A percentile compares a stretch with the other conserved stretches of the same genome.
phyloP scores from a whole-genome alignment of 768 basidiomycete species.

The Suillus lakei region DNA sequence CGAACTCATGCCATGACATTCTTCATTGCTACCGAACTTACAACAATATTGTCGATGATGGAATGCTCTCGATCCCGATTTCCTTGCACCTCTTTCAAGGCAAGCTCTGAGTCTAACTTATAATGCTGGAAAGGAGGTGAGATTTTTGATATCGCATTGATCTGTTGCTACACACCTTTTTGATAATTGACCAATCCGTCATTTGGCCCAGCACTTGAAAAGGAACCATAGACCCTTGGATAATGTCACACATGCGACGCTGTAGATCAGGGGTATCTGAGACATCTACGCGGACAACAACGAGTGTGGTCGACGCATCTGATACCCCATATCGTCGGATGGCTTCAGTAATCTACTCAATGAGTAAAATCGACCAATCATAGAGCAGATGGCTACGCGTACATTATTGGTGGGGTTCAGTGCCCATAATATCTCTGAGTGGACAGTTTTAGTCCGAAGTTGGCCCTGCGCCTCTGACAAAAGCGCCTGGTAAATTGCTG shows the following conservation, averaged over 20 bases:
- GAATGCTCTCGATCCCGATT: conserved; percentile 40
- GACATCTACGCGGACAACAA: conserved; percentile 72
- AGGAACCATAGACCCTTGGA: conserved; percentile 59
- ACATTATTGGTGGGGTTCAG: conserved; percentile 91
- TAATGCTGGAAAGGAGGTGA: conserved; percentile 53
- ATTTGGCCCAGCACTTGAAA: conserved; percentile 48
- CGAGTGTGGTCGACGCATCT: conserved; percentile 60
- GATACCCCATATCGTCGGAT: conserved; percentile 87
- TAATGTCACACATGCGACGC: conserved; percentile 56
- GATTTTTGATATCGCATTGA: not conserved
- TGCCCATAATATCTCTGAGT: conserved; percentile 89
- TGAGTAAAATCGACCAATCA: not conserved
- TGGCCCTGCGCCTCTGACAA: conserved; percentile 61
- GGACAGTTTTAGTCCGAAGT: conserved; percentile 83
- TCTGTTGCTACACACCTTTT: conserved; percentile 59
- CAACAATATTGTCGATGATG: conserved; percentile 67
- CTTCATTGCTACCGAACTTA: conserved; percentile 85
- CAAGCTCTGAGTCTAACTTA: conserved; percentile 65
- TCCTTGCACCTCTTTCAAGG: conserved; percentile 39
- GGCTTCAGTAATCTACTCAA: conserved; percentile 84
- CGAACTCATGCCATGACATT: conserved; percentile 46
- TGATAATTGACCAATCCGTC: conserved; percentile 76
- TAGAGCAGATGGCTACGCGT: conserved; percentile 18
- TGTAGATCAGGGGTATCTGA: conserved; percentile 47
- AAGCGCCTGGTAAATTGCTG: conserved; percentile 83